Conservation (phyloP, 2,329 filamentous ascomycete species). For the Penicillium concentricum region DNA sequence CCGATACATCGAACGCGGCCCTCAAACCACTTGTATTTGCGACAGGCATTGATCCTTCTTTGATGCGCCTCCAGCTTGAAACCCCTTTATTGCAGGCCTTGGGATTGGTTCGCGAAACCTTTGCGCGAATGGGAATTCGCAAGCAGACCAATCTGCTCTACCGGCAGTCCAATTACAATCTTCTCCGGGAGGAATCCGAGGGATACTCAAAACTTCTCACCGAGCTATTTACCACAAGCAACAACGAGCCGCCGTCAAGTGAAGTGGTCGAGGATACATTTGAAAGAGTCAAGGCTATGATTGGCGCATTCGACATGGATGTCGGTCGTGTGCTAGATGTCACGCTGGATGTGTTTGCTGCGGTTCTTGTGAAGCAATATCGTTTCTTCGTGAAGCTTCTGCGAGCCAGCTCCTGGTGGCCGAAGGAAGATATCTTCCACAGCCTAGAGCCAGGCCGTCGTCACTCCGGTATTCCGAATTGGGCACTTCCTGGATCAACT, state of each 20-base stretch:
- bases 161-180: conserved; percentile 93
- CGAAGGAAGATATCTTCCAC: conserved; percentile 60
- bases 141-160: conserved; percentile 93
- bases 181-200: conserved; percentile 91
- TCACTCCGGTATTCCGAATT: conserved; percentile 69
- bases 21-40: conserved; percentile 69
- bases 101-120: conserved; percentile 80
- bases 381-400: conserved; percentile 94
- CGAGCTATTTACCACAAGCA: conserved; percentile 87
- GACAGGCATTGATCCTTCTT: conserved; percentile 67
- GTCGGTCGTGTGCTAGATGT: conserved; percentile 93
- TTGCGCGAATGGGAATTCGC: conserved; percentile 77
- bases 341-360: conserved; percentile 90
- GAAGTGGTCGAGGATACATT: conserved; percentile 82
- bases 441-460: conserved; percentile 27
- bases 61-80: conserved; percentile 83
- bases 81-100: conserved; percentile 70
- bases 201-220: conserved; percentile 96
- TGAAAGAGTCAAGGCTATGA: conserved; percentile 87
- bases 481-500: conserved; percentile 73
- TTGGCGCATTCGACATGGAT: conserved; percentile 95
- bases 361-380: conserved; percentile 87
- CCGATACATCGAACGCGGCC: conserved; percentile 58
- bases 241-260: conserved; percentile 68
- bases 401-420: conserved; percentile 95